phyloP scores from a whole-genome alignment of 495 filamentous ascomycete species.

The Tuber melanosporum region DNA sequence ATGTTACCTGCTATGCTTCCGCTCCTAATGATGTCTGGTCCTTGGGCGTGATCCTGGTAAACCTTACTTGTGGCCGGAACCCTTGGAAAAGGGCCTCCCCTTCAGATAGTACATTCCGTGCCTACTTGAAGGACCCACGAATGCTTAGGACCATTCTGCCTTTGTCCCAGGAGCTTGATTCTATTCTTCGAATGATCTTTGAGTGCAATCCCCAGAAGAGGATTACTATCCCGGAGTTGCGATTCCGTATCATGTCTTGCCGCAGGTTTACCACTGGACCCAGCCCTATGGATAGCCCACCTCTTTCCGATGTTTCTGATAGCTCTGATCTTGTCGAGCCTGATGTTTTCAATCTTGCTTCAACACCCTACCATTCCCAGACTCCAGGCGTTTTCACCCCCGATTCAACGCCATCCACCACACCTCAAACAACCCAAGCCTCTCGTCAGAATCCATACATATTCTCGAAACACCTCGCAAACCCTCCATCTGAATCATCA shows the following conservation, averaged over 20 bases:
- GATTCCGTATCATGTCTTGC: slow-evolving; percentile 69
- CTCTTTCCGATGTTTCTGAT: slow-evolving; percentile 38
- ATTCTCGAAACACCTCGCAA: slow-evolving; percentile 34
- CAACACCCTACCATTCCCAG: slow-evolving; percentile 33
- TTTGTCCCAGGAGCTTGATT: slow-evolving; percentile 80
- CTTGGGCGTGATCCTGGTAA: slow-evolving; percentile 93
- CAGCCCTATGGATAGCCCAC: slow-evolving; percentile 37
- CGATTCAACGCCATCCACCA: slow-evolving; percentile 34
- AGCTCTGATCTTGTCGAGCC: slow-evolving; percentile 35
- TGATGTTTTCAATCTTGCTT: slow-evolving; percentile 33
- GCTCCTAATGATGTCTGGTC: slow-evolving; percentile 98
- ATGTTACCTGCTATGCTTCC: slow-evolving; percentile 75
- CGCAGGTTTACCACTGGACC: slow-evolving; percentile 59
- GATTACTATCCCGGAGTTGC: slow-evolving; percentile 77
- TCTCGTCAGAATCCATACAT: slow-evolving; percentile 33
- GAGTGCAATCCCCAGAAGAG: slow-evolving; percentile 78
- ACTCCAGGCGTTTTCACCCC: slow-evolving; percentile 36
- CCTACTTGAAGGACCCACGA: slow-evolving; percentile 74
- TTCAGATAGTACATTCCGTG: slow-evolving; percentile 92
- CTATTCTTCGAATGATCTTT: slow-evolving; percentile 82
- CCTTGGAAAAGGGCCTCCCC: slow-evolving; percentile 93
- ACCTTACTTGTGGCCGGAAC: slow-evolving; percentile 95
- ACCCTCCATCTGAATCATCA: slow-evolving; percentile 35
- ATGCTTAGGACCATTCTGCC: slow-evolving; percentile 93
- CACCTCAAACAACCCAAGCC: slow-evolving; percentile 35